Base-by-base conservation (phyloP, 345 rosid genomes). In the Arabidopsis suecica region DNA sequence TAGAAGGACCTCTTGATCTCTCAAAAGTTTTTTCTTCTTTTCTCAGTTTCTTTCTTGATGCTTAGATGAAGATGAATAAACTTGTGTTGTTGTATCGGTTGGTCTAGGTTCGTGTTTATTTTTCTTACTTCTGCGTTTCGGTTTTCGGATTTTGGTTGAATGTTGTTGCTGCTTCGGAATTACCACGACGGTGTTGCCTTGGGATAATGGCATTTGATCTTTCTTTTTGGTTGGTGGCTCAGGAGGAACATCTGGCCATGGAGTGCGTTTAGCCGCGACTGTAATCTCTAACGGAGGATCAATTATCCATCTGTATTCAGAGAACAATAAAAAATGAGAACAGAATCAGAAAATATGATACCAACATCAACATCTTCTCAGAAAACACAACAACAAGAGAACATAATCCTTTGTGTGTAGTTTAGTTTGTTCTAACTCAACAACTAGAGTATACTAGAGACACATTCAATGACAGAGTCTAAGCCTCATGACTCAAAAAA, bases 161-260 rank as follows among this genome's bases (percentile, higher is more conserved):
- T 38, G 99, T 87, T 89, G 89, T 81, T 88, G 88, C 11, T 71
- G 80, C 56, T 77, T 71, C 0, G 72, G 80, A 65, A 61, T 53
- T 23, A 54, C 65, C 25, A 16, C 30, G 20, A 63, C 75, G 6
- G 60, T 53, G 22, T 83, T 83, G 65, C 87, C 94, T 73, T 78
- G 82, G 34, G 81, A 58, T 41, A 54, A 75, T 50, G 53, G 57
- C 50, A 68, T 76, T 60, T 58, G 37, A 45, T 87, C 88, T 73
- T 75, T 84, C 33, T 44, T 77, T 47, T 54, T 74, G 0, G 84
- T 73, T 2, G 88, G 90, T 72, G 90, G 93, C 84, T 95, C 97
- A 5, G 96, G 97, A 22, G 97, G 97, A 59, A 88, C 77, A 72
- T 95, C 97, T 16, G 98, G 98, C 98, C 99, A 92, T 37, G 96